Base-by-base conservation (phyloP, 805 yeast species). In the Millerozyma acaciae region DNA sequence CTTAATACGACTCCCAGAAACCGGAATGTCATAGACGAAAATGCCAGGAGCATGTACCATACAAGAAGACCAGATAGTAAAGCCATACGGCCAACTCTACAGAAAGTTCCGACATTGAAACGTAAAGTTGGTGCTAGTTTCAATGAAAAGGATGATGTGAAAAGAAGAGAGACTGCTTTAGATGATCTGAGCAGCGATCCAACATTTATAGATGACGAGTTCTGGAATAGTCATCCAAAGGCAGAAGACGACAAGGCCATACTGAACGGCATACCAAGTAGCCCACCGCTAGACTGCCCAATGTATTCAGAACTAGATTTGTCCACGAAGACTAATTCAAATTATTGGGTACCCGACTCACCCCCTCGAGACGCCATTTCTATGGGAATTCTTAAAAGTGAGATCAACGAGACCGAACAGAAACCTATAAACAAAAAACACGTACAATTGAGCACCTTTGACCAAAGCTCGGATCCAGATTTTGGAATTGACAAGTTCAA, bases 401-500 rank as follows among this genome's bases (percentile, higher is more conserved):
- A n/a, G n/a, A n/a, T n/a, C n/a, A n/a, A n/a, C n/a, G n/a, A n/a
- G n/a, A n/a, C n/a, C n/a, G n/a, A n/a, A n/a, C n/a, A n/a, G n/a
- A n/a, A n/a, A n/a, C n/a, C n/a, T n/a, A n/a, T n/a, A n/a, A n/a
- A n/a, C n/a, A n/a, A n/a, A n/a, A n/a, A n/a, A n/a, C n/a, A n/a
- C n/a, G n/a, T n/a, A n/a, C n/a, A n/a, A n/a, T n/a, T n/a, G n/a
- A n/a, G n/a, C n/a, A n/a, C n/a, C n/a, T n/a, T n/a, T n/a, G 28
- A 28, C 17, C 29, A 28, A 28, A 55, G 68, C 38, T 57, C 65
- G 8, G 71, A 65, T 16, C 56, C 72, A 6, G 73, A 66, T 38
- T 69, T 74, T 40, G 80, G 78, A 0, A 60, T 75, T 18, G 80
- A 75, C 43, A 57, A 62, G 32, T 73, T 73, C 40, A 65, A 66